Evolutionary conservation across 345 rosid genomes (phyloP).

Genomic region (Brassica cretica): DNA sequence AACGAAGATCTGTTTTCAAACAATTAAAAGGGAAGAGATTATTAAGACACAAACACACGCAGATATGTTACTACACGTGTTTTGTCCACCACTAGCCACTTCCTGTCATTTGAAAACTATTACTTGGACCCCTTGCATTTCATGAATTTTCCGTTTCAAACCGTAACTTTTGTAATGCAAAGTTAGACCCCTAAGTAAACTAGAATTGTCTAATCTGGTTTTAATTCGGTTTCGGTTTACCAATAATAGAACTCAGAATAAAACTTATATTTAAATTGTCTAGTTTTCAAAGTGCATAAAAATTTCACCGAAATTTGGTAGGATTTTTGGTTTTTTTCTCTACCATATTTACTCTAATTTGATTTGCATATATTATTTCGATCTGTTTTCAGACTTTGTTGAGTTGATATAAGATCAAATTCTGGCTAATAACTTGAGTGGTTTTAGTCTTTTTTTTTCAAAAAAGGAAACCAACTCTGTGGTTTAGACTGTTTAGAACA

Average conservation of each 20-base stretch:
- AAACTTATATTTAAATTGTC: not conserved
- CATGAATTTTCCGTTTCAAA: not conserved
- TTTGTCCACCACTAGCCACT: conserved; percentile 21
- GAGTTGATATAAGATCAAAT: not conserved
- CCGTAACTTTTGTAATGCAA: not conserved
- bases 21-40: not conserved
- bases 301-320: not conserved
- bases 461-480: not conserved
- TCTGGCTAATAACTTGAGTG: not conserved
- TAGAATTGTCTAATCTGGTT: not conserved
- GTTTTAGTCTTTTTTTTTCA: not conserved
- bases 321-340: not conserved
- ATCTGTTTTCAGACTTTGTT: not conserved
- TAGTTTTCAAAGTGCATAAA: not conserved
- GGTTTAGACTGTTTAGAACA: too few relatives aligned
- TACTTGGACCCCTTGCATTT: not conserved
- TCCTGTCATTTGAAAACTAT: not conserved
- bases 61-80: conserved; percentile 12
- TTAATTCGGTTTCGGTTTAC: not conserved
- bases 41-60: conserved; percentile 14
- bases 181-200: not conserved
- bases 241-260: not conserved
- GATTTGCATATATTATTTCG: not conserved
- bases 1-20: conserved; percentile 23
- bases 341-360: not conserved